Conservation (phyloP, 345 rosid species). For the Pelargonium nanum region DNA sequence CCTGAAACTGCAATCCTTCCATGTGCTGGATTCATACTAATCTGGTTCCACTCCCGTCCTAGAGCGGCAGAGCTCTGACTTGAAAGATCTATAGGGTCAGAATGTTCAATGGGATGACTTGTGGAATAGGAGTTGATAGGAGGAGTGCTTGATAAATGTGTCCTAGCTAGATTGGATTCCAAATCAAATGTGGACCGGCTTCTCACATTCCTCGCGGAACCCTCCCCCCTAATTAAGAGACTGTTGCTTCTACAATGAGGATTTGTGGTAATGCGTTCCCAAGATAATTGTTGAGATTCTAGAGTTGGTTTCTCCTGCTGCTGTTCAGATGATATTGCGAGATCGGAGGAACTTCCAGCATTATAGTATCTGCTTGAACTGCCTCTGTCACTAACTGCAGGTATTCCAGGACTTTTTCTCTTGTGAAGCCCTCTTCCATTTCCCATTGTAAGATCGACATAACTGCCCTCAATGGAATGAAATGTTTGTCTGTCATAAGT, state of each 20-base stretch:
- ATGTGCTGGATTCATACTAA: constrained; percentile 33
- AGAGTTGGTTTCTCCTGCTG: constrained; percentile 40
- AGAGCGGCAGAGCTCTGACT: constrained; percentile 33
- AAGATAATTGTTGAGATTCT: constrained; percentile 39
- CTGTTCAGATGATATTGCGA: constrained; percentile 36
- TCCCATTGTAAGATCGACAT: constrained; percentile 43
- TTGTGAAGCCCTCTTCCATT: constrained; percentile 57
- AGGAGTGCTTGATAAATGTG: constrained; percentile 32
- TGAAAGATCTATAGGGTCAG: constrained; percentile 30
- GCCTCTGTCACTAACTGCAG: constrained; percentile 60
- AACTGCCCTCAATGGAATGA: constrained; percentile 39
- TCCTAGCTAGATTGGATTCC: constrained; percentile 40
- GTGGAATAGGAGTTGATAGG: constrained; percentile 29
- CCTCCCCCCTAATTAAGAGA: constrained; percentile 49
- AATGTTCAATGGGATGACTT: constrained; percentile 34
- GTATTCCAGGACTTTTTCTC: constrained; percentile 59
- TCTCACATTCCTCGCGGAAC: constrained; percentile 67
- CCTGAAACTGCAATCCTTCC: constrained; percentile 44
- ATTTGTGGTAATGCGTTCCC: constrained; percentile 36
- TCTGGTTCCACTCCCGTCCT: constrained; percentile 50
- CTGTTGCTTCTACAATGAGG: constrained; percentile 35
- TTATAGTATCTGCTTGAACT: constrained; percentile 51
- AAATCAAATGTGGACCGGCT: constrained; percentile 57
- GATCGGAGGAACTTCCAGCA: constrained; percentile 58
- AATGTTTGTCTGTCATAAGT: constrained; percentile 39